Evolutionary conservation across 805 yeast species (phyloP).

Genomic region (Limtongia smithiae): DNA sequence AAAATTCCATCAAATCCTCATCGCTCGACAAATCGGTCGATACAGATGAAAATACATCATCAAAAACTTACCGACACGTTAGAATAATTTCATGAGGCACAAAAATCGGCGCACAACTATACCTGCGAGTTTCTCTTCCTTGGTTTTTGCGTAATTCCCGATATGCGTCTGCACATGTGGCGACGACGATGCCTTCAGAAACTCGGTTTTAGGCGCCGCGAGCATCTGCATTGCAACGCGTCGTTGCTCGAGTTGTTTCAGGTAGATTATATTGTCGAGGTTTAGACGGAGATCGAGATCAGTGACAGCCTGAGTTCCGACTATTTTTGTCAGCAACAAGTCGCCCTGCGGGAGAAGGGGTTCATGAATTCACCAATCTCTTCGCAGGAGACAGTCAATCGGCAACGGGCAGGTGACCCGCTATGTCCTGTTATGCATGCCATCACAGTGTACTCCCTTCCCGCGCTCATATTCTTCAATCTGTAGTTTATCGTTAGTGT

Average conservation of each 20-base stretch:
- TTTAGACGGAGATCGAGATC: neutral
- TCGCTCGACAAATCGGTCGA: neutral
- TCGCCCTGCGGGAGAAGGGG: too few species aligned
- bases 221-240: neutral
- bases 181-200: too few species aligned
- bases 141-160: too few species aligned
- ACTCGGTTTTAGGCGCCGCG: too few species aligned
- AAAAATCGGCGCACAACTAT: too few species aligned
- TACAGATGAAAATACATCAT: too few species aligned
- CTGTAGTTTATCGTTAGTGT: slow-evolving; percentile 1
- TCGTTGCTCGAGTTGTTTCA: slow-evolving; percentile 2
- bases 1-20: neutral
- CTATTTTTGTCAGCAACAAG: neutral
- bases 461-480: slow-evolving; percentile 1
- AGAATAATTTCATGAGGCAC: too few species aligned
- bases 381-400: slow-evolving; percentile 16
- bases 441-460: slow-evolving; percentile 1
- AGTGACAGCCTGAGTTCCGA: slow-evolving; percentile 5
- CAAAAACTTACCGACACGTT: too few species aligned
- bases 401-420: slow-evolving; percentile 1
- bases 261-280: slow-evolving; percentile 7
- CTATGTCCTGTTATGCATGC: neutral
- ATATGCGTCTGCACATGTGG: too few species aligned
- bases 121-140: too few species aligned
- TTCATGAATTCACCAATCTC: slow-evolving; percentile 10